Base-by-base conservation (phyloP, 306 rosid species). In the Lupinus albus region DNA sequence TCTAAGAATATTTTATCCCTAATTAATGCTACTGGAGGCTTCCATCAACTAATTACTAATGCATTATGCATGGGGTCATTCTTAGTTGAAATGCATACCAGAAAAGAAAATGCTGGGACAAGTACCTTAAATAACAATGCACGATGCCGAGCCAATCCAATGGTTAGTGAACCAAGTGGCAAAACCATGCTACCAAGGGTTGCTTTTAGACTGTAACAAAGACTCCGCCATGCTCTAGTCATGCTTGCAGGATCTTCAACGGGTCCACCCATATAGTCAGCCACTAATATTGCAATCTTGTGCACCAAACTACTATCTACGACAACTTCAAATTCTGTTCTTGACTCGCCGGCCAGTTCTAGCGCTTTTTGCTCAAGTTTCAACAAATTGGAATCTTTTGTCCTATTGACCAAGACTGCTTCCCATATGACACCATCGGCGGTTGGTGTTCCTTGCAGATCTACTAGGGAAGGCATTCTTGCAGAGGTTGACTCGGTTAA, bases 101-200 rank as follows among this genome's bases (percentile, higher is more conserved):
- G 55, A 49, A 35, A 75, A 30, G 28, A 65, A 42, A 70, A 64
- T 62, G 54, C 7, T 1, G 12, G 48, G 61, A 48, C 61, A 76
- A 56, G 66, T 74, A 94, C 99, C 99, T 94, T 94, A 83, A 90
- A 90, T 78, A 94, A 75, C 79, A 94, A 88, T 48, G 99, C 96
- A 17, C 99, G 97, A 84, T 94, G 99, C 45, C 97, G 91, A 74
- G 99, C 97, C 88, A 94, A 80, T 72, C 99, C 99, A 58, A 88
- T 74, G 52, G 86, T 90, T 54, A 94, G 76, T 55, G 96, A 94
- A 68, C 99, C 99, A 46, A 94, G 90, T 16, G 96, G 99, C 84
- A 94, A 85, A 85, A 94, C 97, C 96, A 90, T 83, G 84, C 99
- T 94, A 62, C 97, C 99, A 53, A 80, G 85, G 63, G 95, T 94